A percentile compares a stretch with the other conserved stretches of the same genome.
Evolutionary conservation across 345 rosid species (phyloP).

Genomic region (Erodium maritimum): DNA sequence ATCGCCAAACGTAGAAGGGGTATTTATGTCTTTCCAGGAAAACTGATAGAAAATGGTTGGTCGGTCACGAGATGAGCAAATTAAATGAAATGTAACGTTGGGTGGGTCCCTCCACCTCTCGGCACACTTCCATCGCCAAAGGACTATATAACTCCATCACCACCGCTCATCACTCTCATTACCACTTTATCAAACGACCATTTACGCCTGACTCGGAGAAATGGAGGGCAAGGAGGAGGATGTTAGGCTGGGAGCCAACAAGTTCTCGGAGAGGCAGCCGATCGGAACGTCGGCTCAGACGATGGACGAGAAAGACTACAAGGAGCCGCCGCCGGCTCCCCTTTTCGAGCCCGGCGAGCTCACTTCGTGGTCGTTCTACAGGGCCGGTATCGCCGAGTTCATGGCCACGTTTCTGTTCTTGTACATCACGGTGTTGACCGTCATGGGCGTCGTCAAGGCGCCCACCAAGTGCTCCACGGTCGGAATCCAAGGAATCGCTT

Average conservation of each 20-base stretch:
- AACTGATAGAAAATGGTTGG: no score
- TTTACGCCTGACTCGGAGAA: neutral
- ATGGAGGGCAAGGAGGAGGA: slow-evolving; percentile 27
- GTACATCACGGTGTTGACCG: slow-evolving; percentile 17
- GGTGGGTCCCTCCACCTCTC: no score
- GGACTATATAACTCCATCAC: no score
- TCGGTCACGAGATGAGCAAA: no score
- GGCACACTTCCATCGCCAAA: no score
- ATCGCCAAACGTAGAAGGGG: no score
- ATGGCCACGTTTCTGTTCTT: slow-evolving; percentile 18
- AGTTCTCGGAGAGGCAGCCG: slow-evolving; percentile 23
- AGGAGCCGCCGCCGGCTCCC: slow-evolving; percentile 19
- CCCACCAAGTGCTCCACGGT: slow-evolving; percentile 17
- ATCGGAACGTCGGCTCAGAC: slow-evolving; percentile 22
- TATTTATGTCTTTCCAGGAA: no score
- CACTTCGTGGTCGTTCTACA: slow-evolving; percentile 16
- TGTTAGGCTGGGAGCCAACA: slow-evolving; percentile 24
- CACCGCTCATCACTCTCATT: no score
- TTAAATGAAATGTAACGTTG: no score
- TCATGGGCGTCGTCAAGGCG: slow-evolving; percentile 19
- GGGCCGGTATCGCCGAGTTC: slow-evolving; percentile 22
- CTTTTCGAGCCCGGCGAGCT: slow-evolving; percentile 18
- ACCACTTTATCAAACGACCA: no score
- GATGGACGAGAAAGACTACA: slow-evolving; percentile 18
- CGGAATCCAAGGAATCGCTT: slow-evolving; percentile 24